Evolutionary conservation across 345 rosid genomes (phyloP).

Genomic region (Combretum micranthum): DNA sequence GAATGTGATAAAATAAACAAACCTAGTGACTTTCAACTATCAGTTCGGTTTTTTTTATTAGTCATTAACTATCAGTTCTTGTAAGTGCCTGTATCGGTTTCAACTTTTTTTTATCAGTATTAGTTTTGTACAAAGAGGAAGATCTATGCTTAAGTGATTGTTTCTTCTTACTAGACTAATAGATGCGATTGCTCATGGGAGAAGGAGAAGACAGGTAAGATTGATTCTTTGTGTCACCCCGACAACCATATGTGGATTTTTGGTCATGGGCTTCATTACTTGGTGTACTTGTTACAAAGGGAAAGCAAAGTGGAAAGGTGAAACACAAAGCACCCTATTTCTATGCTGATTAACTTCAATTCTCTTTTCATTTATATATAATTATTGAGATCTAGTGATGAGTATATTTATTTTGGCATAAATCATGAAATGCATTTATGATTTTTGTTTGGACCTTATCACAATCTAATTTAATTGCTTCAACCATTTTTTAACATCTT

Average conservation of each 20-base stretch:
- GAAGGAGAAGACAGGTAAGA: constrained; percentile 4
- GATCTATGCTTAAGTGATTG: not conserved
- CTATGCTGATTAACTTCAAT: not conserved
- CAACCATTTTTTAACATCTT: no score
- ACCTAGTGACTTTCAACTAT: no score
- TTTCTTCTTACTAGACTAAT: not conserved
- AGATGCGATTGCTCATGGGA: constrained; percentile 15
- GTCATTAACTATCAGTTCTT: no score
- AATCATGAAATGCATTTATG: no score
- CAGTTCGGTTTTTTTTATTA: no score
- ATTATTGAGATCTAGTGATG: no score
- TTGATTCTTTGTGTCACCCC: not conserved
- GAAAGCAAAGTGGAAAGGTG: constrained; percentile 5
- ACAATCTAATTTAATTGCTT: no score
- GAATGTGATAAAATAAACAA: no score
- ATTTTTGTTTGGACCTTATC: no score
- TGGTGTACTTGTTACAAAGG: not conserved
- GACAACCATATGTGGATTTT: constrained; percentile 1
- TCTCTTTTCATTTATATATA: not conserved
- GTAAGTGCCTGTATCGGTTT: no score
- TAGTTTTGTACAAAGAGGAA: not conserved
- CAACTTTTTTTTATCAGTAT: no score
- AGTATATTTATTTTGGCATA: no score
- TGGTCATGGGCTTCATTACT: not conserved
- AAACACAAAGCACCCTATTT: not conserved